phyloP scores from a whole-genome alignment of 129 eudicot genomes.

The Rutidosis leptorrhynchoides region DNA sequence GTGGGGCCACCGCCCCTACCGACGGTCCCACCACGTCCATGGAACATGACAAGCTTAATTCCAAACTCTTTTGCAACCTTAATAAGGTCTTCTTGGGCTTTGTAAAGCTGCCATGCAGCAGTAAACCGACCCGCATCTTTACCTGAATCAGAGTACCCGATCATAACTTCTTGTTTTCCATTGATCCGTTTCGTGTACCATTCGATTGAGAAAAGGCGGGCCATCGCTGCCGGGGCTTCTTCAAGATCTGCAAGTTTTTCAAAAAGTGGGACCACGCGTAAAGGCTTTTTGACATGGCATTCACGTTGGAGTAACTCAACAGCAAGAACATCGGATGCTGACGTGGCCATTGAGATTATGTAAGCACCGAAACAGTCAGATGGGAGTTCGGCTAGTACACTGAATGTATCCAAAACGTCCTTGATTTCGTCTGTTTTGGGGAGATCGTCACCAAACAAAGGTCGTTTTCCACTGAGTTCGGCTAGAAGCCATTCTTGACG shows the following conservation, averaged over 20 bases:
- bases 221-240: slow-evolving; percentile 94
- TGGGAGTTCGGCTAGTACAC: slow-evolving; percentile 88
- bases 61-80: slow-evolving; percentile 80
- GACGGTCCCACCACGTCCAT: slow-evolving; percentile 97
- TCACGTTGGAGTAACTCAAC: slow-evolving; percentile 97
- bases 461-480: slow-evolving; percentile 82
- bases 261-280: slow-evolving; percentile 91
- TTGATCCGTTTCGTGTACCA: slow-evolving; percentile 85
- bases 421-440: slow-evolving; percentile 89
- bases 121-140: slow-evolving; percentile 94
- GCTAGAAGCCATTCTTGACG: slow-evolving; percentile 93
- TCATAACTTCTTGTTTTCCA: slow-evolving; percentile 99
- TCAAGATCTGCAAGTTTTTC: slow-evolving; percentile 91
- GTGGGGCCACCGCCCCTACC: slow-evolving; percentile 99
- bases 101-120: slow-evolving; percentile 95
- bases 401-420: slow-evolving; percentile 81
- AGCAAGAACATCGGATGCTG: slow-evolving; percentile 93
- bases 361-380: slow-evolving; percentile 98
- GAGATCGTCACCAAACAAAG: slow-evolving; percentile 91
- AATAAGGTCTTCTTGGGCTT: slow-evolving; percentile 95
- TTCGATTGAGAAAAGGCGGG: slow-evolving; percentile 89
- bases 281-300: slow-evolving; percentile 76
- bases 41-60: slow-evolving; percentile 93
- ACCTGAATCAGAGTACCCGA: slow-evolving; percentile 96
- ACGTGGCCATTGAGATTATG: slow-evolving; percentile 95